Percentiles rank a stretch among this genome's conserved stretches.
These are phyloP conservation scores for Vigna radiata DNA, from an alignment of 306 rosid genomes.

Conservation along the genomic window DNA sequence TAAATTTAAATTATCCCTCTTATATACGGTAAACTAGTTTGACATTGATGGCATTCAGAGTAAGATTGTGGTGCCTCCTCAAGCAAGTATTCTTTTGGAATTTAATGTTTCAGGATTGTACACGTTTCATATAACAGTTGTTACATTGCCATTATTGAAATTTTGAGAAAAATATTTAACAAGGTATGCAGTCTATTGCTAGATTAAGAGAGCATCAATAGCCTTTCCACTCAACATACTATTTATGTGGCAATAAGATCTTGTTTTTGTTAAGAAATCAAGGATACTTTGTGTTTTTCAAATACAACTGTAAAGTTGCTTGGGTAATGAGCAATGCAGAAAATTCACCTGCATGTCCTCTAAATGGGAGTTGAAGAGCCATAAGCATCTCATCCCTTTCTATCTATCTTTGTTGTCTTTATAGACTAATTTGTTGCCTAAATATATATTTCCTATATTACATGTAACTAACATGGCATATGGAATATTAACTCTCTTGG, in stretches of 20 bases:
- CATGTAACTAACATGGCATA: neutral
- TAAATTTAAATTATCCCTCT: slow-evolving; percentile 19
- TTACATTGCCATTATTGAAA: slow-evolving; percentile 18
- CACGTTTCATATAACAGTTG: neutral
- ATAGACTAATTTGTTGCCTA: too few relatives aligned
- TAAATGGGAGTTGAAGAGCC: too few relatives aligned
- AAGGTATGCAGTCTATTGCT: slow-evolving; percentile 6
- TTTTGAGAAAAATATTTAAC: slow-evolving; percentile 22
- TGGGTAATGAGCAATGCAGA: too few relatives aligned
- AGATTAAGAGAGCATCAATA: neutral
- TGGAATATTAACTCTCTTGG: too few relatives aligned
- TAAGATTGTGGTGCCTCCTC: slow-evolving; percentile 19
- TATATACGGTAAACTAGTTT: slow-evolving; percentile 28
- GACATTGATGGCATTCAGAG: slow-evolving; percentile 35
- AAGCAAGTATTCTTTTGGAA: neutral
- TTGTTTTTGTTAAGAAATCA: too few relatives aligned
- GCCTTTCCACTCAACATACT: neutral
- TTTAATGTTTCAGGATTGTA: slow-evolving; percentile 16
- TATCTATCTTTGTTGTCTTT: too few relatives aligned
- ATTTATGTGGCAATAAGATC: neutral
- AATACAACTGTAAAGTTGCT: too few relatives aligned
- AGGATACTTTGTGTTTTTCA: too few relatives aligned
- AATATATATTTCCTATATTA: too few relatives aligned
- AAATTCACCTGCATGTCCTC: too few relatives aligned
- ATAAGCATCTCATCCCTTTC: too few relatives aligned